phyloP scores from a whole-genome alignment of 345 rosid genomes.

The Salix suchowensis region DNA sequence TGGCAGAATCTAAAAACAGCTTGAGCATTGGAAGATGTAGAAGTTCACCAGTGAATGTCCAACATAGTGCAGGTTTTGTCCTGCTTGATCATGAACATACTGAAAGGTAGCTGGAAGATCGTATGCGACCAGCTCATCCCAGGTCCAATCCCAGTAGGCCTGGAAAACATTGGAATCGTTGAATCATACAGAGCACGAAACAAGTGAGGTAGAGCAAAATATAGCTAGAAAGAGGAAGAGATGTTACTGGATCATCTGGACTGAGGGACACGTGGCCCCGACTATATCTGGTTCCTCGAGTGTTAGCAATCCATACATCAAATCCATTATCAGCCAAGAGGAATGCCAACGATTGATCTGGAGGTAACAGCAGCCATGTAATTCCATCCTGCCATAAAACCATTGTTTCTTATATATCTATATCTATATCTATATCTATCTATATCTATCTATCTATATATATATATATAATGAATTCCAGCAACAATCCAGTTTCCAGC shows the following conservation, averaged over 20 bases:
- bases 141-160: constrained; percentile 59
- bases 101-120: constrained; percentile 51
- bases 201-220: background rate
- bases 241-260: constrained; percentile 11
- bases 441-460: too few species aligned
- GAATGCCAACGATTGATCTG: constrained; percentile 39
- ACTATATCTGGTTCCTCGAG: constrained; percentile 49
- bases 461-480: background rate
- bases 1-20: background rate
- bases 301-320: constrained; percentile 44
- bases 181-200: background rate
- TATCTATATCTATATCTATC: too few species aligned
- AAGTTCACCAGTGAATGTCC: constrained; percentile 45
- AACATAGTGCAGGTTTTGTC: constrained; percentile 44
- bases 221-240: background rate
- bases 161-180: constrained; percentile 4
- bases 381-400: constrained; percentile 37
- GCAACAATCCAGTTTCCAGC: background rate
- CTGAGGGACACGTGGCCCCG: constrained; percentile 28
- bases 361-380: constrained; percentile 41
- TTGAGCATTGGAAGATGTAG: background rate
- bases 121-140: constrained; percentile 45
- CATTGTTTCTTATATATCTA: background rate
- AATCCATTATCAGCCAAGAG: constrained; percentile 50
- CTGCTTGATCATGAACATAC: constrained; percentile 36